Evolutionary conservation across 371 early-diverging fungal genomes (phyloP), one percentile per base, ranked within the genome.

Genomic region (Apophysomyces sp.): DNA sequence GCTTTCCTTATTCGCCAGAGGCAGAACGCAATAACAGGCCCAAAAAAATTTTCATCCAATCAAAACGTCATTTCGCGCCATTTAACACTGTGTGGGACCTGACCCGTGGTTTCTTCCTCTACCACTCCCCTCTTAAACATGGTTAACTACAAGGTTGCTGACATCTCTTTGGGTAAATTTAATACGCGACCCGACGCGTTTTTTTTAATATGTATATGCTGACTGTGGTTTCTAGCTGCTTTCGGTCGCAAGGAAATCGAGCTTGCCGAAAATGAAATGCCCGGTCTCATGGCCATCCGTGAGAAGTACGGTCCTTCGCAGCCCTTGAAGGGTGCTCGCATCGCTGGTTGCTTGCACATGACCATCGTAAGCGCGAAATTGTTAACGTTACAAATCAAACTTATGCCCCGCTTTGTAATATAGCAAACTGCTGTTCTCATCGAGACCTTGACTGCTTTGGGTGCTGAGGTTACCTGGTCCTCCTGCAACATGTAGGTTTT

Each of bases 291-390:
- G 92, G 73, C 82, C 69, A 84, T 98, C 63, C 89, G 94, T 72
- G 73, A 84, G 60, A 94, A 93, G 86, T 97, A 97, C 83, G 93
- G 92, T 54, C 86, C 92, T 57, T 40, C 80, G 65, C 86, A 98
- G 84, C 92, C 96, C 62, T 88, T 98, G 68, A 87, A 87, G 69
- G 98, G 98, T 76, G 96, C 98, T 64, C 92, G 98, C 72, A 94
- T 98, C 66, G 94, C 94, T 65, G 98, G 98, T 53, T 97, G 98
- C 81, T 86, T 98, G 73, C 97, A 98, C 86, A 97, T 96, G 96
- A 98, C 97, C 77, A 92, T 98, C 55, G 62, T 62, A 62, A 62
- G 62, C 56, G n/a, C n/a, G n/a, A n/a, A n/a, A n/a, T n/a, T n/a
- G n/a, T n/a, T n/a, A n/a, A n/a, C n/a, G n/a, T n/a, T n/a, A n/a